phyloP scores from a whole-genome alignment of 805 yeast genomes.

The Zygoascus flipseniorum region DNA sequence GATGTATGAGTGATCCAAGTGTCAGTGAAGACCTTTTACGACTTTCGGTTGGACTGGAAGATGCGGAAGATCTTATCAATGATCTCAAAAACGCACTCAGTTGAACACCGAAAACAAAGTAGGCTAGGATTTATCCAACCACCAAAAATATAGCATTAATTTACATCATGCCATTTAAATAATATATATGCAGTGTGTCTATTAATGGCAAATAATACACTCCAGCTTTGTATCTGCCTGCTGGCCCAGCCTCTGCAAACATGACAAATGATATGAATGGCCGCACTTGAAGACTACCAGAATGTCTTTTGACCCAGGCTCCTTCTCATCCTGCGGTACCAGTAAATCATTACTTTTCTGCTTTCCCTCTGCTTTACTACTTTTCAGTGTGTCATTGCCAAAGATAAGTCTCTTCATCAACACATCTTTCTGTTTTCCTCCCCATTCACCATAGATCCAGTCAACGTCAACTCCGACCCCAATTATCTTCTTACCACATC shows the following conservation, averaged over 20 bases:
- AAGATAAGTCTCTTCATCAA: not conserved
- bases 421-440: conserved; percentile 19
- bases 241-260: conserved; percentile 43
- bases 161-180: not conserved
- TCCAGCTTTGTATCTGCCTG: conserved; percentile 15
- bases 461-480: conserved; percentile 50
- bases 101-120: not conserved
- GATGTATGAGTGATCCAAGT: conserved; percentile 59
- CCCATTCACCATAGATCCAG: conserved; percentile 34
- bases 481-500: conserved; percentile 68
- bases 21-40: conserved; percentile 56
- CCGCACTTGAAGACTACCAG: conserved; percentile 53
- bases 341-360: not conserved
- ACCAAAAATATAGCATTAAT: not conserved
- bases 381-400: not conserved
- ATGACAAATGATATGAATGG: conserved; percentile 56
- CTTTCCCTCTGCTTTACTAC: conserved; percentile 6
- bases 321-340: not conserved
- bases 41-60: conserved; percentile 75
- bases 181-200: not conserved
- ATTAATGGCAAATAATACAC: conserved; percentile 35
- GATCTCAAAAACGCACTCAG: conserved; percentile 59
- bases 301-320: conserved; percentile 8
- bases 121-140: not conserved
- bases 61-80: conserved; percentile 59